Evolutionary conservation across 2,329 filamentous ascomycete species (phyloP).

Genomic region (Sclerotiophoma versabilis): DNA sequence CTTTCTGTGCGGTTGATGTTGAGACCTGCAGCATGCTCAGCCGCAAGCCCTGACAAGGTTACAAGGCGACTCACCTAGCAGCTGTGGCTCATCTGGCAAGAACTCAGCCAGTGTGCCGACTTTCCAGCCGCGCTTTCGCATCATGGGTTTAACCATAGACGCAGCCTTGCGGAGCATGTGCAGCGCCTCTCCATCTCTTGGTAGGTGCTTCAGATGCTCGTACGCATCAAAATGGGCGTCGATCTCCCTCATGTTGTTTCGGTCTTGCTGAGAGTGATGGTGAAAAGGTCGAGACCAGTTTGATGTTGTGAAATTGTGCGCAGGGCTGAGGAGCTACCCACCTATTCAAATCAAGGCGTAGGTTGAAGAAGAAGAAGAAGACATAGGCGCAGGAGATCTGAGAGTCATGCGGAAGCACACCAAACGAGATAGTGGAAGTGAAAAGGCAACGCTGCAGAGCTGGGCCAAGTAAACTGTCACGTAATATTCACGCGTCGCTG

Average conservation of each 20-base stretch:
- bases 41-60: neutral
- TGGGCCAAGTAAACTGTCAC: slow-evolving; percentile 34
- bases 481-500: slow-evolving; percentile 32
- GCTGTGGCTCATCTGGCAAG: slow-evolving; percentile 74
- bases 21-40: slow-evolving; percentile 59
- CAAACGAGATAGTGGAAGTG: slow-evolving; percentile 12
- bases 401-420: slow-evolving; percentile 12
- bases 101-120: slow-evolving; percentile 85
- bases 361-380: neutral
- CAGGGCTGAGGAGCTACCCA: neutral
- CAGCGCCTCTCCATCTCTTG: slow-evolving; percentile 55
- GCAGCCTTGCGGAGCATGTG: slow-evolving; percentile 78
- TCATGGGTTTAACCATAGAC: slow-evolving; percentile 91
- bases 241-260: slow-evolving; percentile 50
- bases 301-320: neutral
- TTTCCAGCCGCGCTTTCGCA: slow-evolving; percentile 84
- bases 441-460: slow-evolving; percentile 23
- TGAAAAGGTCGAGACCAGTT: neutral
- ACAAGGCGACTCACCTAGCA: slow-evolving; percentile 65
- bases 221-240: slow-evolving; percentile 59
- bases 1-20: slow-evolving; percentile 79
- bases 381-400: slow-evolving; percentile 9
- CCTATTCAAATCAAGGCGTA: neutral
- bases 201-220: slow-evolving; percentile 57
- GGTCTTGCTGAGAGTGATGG: neutral